A percentile compares a stretch with the other conserved stretches of the same genome.
Conservation (phyloP, 2,329 filamentous ascomycete genomes). For the Calonectria pteridis region DNA sequence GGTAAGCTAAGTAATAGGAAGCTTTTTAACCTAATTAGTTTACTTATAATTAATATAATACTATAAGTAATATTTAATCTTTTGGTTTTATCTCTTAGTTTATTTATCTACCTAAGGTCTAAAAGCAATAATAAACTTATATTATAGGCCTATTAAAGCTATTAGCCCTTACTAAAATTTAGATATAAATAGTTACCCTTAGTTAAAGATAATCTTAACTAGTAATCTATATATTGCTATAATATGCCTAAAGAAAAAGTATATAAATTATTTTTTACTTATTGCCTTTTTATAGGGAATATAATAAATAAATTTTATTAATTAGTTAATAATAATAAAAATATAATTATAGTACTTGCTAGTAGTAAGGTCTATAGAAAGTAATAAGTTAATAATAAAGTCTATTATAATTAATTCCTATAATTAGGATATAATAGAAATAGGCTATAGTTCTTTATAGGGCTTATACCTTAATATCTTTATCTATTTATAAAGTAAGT, state of each 20-base stretch:
- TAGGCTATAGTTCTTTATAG: no score
- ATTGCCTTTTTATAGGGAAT: neutral
- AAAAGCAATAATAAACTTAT: no score
- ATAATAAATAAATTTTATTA: conserved; percentile 17
- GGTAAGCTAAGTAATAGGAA: no score
- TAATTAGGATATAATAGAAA: no score
- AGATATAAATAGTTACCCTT: conserved; percentile 7
- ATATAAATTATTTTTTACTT: neutral
- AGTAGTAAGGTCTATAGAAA: conserved; percentile 21
- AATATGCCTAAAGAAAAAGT: conserved; percentile 5
- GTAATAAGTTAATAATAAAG: conserved; percentile 27
- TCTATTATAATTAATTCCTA: no score
- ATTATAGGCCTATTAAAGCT: no score
- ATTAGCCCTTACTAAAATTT: no score
- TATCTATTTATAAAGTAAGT: no score
- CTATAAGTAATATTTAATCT: conserved; percentile 13
- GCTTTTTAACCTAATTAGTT: conserved; percentile 16
- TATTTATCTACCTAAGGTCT: no score
- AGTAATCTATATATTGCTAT: conserved; percentile 16
- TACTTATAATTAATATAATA: conserved; percentile 26
- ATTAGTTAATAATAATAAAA: conserved; percentile 22
- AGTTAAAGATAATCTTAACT: conserved; percentile 20
- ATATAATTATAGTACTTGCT: conserved; percentile 24
- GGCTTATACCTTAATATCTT: no score
- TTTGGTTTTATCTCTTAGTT: no score